Conservation (phyloP, 495 filamentous ascomycete species). For the Aspergillus wentii region DNA sequence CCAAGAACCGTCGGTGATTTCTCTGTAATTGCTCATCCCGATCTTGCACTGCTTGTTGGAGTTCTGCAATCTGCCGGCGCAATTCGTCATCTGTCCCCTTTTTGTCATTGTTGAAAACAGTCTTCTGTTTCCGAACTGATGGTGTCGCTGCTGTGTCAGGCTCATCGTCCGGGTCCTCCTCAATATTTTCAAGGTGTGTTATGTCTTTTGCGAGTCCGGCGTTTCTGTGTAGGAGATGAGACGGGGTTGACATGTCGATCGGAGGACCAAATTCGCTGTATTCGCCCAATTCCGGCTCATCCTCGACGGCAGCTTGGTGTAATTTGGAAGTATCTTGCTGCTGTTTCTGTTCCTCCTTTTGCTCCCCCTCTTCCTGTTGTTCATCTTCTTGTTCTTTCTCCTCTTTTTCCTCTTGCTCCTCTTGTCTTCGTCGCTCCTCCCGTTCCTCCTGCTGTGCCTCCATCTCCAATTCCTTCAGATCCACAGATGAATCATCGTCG, state of each 20-base stretch:
- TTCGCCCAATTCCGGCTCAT: conserved; percentile 32
- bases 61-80: conserved; percentile 29
- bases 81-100: conserved; percentile 21
- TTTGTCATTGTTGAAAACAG: conserved; percentile 10
- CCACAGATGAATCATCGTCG: conserved; percentile 22
- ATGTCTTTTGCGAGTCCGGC: conserved; percentile 25
- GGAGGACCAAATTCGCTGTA: conserved; percentile 45
- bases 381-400: not conserved
- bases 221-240: conserved; percentile 33
- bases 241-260: conserved; percentile 45
- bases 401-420: conserved; percentile 4
- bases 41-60: conserved; percentile 29
- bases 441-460: conserved; percentile 12
- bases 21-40: conserved; percentile 34
- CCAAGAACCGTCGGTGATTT: conserved; percentile 27
- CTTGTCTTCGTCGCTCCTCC: not conserved
- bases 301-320: conserved; percentile 28
- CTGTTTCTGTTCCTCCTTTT: conserved; percentile 3
- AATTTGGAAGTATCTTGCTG: conserved; percentile 6
- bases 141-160: conserved; percentile 21
- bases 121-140: conserved; percentile 23
- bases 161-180: conserved; percentile 33
- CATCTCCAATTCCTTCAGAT: conserved; percentile 17
- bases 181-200: conserved; percentile 38
- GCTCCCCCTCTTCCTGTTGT: not conserved